These are phyloP conservation scores for Botryotinia calthae DNA, from an alignment of 2,329 filamentous ascomycete species.

Conservation along the genomic window DNA sequence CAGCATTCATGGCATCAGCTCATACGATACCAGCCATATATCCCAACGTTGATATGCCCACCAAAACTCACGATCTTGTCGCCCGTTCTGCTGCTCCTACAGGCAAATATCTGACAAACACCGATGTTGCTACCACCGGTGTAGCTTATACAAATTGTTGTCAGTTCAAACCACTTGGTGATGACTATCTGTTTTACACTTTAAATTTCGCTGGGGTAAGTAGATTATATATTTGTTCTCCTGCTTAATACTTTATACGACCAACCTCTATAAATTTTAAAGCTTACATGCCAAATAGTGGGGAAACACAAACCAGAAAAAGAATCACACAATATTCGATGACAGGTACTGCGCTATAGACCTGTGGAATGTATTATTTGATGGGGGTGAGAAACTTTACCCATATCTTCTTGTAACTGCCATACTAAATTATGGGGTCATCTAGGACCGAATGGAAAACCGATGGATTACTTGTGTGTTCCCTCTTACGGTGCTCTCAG, in stretches of 20 bases:
- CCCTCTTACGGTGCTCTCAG: not conserved
- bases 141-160: not conserved
- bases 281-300: not conserved
- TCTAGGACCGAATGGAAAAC: rapidly evolving
- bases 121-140: not conserved
- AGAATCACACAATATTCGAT: not conserved
- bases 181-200: not conserved
- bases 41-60: not conserved
- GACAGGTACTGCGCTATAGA: not conserved
- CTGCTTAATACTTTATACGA: not conserved
- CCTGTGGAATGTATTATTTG: no score
- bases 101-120: not conserved
- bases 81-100: no score
- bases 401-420: not conserved
- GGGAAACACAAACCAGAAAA: not conserved
- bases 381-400: not conserved
- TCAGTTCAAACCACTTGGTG: rapidly evolving
- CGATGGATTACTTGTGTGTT: not conserved
- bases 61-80: not conserved
- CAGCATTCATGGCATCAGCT: not conserved
- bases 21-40: not conserved
- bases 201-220: not conserved
- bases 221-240: not conserved
- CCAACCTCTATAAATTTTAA: not conserved
- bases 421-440: not conserved